A percentile compares a stretch with the other conserved stretches of the same genome.
phyloP scores from a whole-genome alignment of 1,139 yeast species.

The Zhuliangozyma blackwelliae region DNA sequence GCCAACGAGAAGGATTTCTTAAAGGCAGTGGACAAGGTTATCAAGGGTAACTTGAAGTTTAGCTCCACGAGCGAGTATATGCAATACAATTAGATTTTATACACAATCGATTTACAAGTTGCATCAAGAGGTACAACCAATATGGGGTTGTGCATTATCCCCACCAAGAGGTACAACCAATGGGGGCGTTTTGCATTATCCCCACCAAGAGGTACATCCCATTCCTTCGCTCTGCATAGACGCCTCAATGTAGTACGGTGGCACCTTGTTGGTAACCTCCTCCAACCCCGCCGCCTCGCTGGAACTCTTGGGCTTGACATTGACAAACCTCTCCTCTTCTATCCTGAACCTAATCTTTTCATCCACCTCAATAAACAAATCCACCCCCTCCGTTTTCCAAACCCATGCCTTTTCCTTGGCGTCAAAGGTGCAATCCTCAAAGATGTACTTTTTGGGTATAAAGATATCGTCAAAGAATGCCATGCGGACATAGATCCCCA shows the following conservation, averaged over 20 bases:
- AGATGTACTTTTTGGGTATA: constrained; percentile 75
- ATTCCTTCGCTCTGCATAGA: constrained; percentile 94
- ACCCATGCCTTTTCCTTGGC: constrained; percentile 90
- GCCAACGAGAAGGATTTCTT: constrained; percentile 97
- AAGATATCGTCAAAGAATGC: constrained; percentile 91
- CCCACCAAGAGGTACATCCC: constrained; percentile 98
- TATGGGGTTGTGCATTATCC: constrained; percentile 46
- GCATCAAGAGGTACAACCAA: no score
- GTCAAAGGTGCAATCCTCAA: constrained; percentile 70
- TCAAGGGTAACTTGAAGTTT: constrained; percentile 96
- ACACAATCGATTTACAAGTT: constrained; percentile 4
- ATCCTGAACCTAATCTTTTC: constrained; percentile 88
- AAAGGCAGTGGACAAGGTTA: constrained; percentile 96
- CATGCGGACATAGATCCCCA: constrained; percentile 79
- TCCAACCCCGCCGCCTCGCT: constrained; percentile 38
- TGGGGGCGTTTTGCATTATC: constrained; percentile 35
- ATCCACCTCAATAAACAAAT: constrained; percentile 78
- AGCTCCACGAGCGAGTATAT: constrained; percentile 95
- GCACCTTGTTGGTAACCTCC: constrained; percentile 36
- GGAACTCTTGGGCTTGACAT: constrained; percentile 73
- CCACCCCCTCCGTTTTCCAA: constrained; percentile 73
- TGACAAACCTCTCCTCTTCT: constrained; percentile 82
- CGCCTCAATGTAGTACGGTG: constrained; percentile 83
- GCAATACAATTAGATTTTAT: constrained; percentile 66
- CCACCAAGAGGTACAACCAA: no score